Conservation (phyloP, 2,329 filamentous ascomycete species). For the Stemphylium beticola region DNA sequence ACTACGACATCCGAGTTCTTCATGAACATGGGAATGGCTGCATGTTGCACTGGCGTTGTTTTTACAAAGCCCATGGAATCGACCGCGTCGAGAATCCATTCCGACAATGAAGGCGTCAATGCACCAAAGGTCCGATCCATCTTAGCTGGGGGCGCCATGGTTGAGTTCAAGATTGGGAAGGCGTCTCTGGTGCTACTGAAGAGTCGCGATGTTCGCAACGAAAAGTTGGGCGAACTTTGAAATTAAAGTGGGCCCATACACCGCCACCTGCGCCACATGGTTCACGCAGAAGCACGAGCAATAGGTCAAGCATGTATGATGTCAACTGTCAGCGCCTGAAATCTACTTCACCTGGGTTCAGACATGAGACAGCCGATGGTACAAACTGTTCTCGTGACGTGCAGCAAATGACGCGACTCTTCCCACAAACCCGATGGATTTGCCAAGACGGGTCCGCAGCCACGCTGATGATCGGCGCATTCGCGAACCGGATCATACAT, state of each 20-base stretch:
- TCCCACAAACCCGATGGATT: conserved; percentile 25
- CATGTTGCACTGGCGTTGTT: conserved; percentile 95
- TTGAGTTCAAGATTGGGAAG: neutral
- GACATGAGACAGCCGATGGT: neutral
- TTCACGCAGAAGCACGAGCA: neutral
- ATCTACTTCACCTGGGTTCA: neutral
- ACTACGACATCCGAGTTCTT: conserved; percentile 92
- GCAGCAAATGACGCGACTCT: neutral
- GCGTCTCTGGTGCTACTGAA: conserved; percentile 3
- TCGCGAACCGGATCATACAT: conserved; percentile 22
- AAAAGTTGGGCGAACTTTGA: conserved; percentile 17
- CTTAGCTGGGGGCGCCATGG: conserved; percentile 45
- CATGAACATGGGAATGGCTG: conserved; percentile 85
- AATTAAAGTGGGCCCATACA: conserved; percentile 24
- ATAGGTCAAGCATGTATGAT: neutral
- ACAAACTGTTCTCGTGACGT: neutral
- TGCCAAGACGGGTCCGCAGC: conserved; percentile 28
- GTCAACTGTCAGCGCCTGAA: neutral
- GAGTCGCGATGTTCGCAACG: conserved; percentile 3
- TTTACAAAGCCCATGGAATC: conserved; percentile 82
- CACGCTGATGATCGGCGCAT: conserved; percentile 24
- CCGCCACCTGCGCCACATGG: conserved; percentile 14
- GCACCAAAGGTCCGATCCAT: conserved; percentile 67
- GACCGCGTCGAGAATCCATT: conserved; percentile 88
- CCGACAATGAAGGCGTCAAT: conserved; percentile 71